These are phyloP conservation scores for Umbelopsis isabellina DNA, from an alignment of 192 early-diverging fungal species.

Conservation along the genomic window DNA sequence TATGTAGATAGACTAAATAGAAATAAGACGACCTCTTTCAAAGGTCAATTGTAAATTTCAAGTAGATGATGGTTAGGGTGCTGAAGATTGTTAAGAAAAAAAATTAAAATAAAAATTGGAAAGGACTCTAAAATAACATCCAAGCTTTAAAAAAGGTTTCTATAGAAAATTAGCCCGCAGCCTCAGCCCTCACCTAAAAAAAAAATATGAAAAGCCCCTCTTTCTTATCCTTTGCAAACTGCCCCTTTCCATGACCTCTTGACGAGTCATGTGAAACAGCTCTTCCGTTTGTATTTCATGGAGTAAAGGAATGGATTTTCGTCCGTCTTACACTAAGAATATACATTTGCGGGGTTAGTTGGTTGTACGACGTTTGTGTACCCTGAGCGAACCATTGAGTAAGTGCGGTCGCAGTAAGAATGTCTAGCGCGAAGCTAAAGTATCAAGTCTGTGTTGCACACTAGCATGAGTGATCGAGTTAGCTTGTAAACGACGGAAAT, in stretches of 20 bases:
- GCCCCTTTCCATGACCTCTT: background rate
- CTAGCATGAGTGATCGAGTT: no score
- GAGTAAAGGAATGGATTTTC: background rate
- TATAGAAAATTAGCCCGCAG: background rate
- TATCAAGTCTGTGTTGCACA: no score
- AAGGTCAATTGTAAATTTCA: constrained; percentile 5
- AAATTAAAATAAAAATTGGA: constrained; percentile 9
- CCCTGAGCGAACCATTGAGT: background rate
- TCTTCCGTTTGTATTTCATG: background rate
- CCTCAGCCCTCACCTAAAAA: constrained; percentile 8
- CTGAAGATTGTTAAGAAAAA: background rate
- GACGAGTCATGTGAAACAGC: background rate
- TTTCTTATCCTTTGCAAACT: background rate
- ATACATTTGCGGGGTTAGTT: constrained; percentile 16
- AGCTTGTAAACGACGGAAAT: no score
- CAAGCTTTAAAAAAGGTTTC: constrained; percentile 19
- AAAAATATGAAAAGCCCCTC: background rate
- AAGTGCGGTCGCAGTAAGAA: background rate
- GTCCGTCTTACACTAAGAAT: background rate
- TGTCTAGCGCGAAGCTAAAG: no score
- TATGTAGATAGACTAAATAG: background rate
- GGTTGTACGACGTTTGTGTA: constrained; percentile 6
- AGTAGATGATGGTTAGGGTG: constrained; percentile 20
- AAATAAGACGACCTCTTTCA: constrained; percentile 14
- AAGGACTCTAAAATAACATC: constrained; percentile 5